Percentiles rank a stretch among this genome's conserved stretches.
Conservation (phyloP, 768 basidiomycete species). For the Calocybe cyanea region DNA sequence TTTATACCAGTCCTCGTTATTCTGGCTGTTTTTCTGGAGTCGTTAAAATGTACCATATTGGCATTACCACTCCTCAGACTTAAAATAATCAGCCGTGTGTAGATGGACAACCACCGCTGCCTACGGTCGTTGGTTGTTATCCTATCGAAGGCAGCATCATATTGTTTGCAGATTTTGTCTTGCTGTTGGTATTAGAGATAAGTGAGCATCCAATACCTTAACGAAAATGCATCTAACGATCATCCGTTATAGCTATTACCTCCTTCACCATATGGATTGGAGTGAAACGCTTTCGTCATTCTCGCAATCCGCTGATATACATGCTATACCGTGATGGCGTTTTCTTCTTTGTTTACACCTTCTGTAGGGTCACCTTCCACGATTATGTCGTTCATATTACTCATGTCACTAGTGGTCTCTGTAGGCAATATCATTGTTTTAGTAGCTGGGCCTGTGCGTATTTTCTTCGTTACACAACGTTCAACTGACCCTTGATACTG, state of each 20-base stretch:
- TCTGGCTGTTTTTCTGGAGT: background rate
- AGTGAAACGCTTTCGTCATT: constrained; percentile 5
- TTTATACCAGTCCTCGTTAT: constrained; percentile 2
- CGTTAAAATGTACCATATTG: background rate
- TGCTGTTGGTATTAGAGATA: background rate
- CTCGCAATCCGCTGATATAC: background rate
- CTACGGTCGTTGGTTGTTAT: constrained; percentile 2
- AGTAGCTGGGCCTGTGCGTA: background rate
- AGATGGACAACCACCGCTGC: constrained; percentile 2
- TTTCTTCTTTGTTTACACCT: too few relatives aligned
- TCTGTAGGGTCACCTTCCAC: too few relatives aligned
- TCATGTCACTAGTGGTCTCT: background rate
- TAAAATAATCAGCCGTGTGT: background rate
- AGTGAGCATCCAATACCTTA: background rate
- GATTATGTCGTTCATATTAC: too few relatives aligned
- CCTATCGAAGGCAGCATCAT: background rate
- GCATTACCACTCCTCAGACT: background rate
- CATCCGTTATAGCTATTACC: background rate
- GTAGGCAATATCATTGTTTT: background rate
- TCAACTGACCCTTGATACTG: background rate
- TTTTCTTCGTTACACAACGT: background rate
- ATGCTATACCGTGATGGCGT: constrained; percentile 4
- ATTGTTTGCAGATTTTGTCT: background rate
- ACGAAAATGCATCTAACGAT: background rate
- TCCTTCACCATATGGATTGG: constrained; percentile 1